Base-by-base conservation (phyloP, 331 rosid genomes). In the Prunus yedoensis region DNA sequence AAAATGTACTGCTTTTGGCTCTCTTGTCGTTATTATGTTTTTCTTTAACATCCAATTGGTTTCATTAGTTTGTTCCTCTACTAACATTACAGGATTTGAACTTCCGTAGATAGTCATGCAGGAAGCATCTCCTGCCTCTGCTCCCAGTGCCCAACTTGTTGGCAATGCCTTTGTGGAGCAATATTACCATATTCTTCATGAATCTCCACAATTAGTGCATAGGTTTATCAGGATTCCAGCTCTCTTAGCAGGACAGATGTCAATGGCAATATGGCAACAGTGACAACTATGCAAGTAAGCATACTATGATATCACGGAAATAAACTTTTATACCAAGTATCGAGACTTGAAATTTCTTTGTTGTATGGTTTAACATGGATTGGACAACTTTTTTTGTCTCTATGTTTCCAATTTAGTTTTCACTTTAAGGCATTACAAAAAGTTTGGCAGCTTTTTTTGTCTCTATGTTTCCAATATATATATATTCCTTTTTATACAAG, bases 121-220 rank as follows among this genome's bases (percentile, higher is more conserved):
- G 87, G 99, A 92, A 84, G 88, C 81, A 54, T 88, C 70, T 89
- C 84, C 98, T 81, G 83, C 87, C 76, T 51, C 87, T 71, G 43
- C 88, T 79, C 97, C 91, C 46, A 83, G 89, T 85, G 96, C 99
- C 68, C 87, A 94, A 85, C 90, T 90, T 70, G 99, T 94, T 57
- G 97, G 97, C 63, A 90, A 92, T 82, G 97, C 97, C 61, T 95
- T 95, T 83, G 98, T 95, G 84, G 90, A 89, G 89, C 97, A 92
- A 74, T 95, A 95, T 77, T 95, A 95, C 78, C 97, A 89, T 46
- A 87, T 95, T 85, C 94, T 92, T 78, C 97, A 90, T 76, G 89
- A 91, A 78, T 95, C 99, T 56, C 99, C 99, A 2, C 79, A 88
- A 62, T 82, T 83, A 82, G 99, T 95, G 88, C 92, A 95, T 63